phyloP scores from a whole-genome alignment of 306 rosid genomes.

The Prinsepia uniflora region DNA sequence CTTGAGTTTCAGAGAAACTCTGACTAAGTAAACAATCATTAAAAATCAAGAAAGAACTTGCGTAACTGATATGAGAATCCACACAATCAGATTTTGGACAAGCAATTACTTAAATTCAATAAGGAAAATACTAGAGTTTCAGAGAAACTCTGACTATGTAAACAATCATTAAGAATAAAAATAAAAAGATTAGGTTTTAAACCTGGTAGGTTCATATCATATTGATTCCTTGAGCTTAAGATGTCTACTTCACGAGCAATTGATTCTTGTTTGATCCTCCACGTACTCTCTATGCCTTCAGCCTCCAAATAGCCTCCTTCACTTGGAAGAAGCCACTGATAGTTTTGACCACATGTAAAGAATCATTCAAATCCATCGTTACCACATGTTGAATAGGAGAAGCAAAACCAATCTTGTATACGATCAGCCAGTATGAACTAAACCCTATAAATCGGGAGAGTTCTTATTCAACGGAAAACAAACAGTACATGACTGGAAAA shows the following conservation, averaged over 20 bases:
- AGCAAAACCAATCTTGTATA: background rate
- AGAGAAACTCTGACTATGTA: background rate
- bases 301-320: slow-evolving; percentile 78
- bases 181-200: slow-evolving; percentile 15
- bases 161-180: slow-evolving; percentile 9
- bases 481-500: background rate
- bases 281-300: slow-evolving; percentile 83
- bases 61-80: background rate
- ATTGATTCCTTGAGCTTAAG: slow-evolving; percentile 58
- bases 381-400: background rate
- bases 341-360: background rate
- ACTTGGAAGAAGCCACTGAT: slow-evolving; percentile 85
- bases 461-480: background rate
- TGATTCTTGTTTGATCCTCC: slow-evolving; percentile 66
- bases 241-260: slow-evolving; percentile 66
- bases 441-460: background rate
- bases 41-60: too few relatives aligned
- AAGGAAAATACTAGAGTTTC: background rate
- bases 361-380: background rate
- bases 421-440: slow-evolving; percentile 2
- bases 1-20: background rate
- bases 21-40: too few relatives aligned
- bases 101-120: background rate
- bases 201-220: slow-evolving; percentile 80
- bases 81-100: background rate